Base-by-base conservation (phyloP, 495 filamentous ascomycete genomes). In the Massariosphaeria phaeospora region DNA sequence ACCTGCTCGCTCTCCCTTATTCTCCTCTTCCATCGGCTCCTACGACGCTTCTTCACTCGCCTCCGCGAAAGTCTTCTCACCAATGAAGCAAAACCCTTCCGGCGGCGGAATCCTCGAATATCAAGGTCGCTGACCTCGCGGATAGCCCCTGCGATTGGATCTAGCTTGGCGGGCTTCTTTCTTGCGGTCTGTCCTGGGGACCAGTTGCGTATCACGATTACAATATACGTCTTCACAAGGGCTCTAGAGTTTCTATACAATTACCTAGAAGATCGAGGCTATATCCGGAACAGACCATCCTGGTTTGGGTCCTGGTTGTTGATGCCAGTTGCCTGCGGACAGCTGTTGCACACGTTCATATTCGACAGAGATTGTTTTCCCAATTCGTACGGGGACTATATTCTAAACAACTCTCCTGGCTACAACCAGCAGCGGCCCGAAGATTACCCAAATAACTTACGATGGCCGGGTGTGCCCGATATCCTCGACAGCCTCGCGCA, bases 241-340 rank as follows among this genome's bases (percentile, higher is more conserved):
- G 85, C 88, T 6, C 71, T 91, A 49, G 93, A 98, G 69, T 93
- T 88, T 63, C 75, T 84, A 23, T 98, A 90, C 73, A 95, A 95
- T 67, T 74, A 80, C 3, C 72, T 85, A 12, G 89, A 96, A 61
- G 80, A 85, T 31, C 81, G 86, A 56, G 91, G 91, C 6, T 85
- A 81, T 75, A 76, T 96, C 46, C 82, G 80, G 73, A 77, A 83
- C 35, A 73, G 72, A 64, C 76, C 89, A 6, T 79, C 78, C 81
- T 98, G 93, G 93, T 91, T 89, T 75, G 93, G 91, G 20, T 95
- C 89, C 66, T 97, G 91, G 91, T 74, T 97, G 77, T 72, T 97
- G 63, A 91, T 96, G 78, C 93, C 93, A 0, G 65, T 94, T n/a
- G 84, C 89, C 11, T 88, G 82, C 64, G 93, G 90, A 27, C 93